Percentiles rank a stretch among this genome's conserved stretches.
Evolutionary conservation across 2,329 filamentous ascomycete species (phyloP).

Genomic region (Lecanicillium sp.): DNA sequence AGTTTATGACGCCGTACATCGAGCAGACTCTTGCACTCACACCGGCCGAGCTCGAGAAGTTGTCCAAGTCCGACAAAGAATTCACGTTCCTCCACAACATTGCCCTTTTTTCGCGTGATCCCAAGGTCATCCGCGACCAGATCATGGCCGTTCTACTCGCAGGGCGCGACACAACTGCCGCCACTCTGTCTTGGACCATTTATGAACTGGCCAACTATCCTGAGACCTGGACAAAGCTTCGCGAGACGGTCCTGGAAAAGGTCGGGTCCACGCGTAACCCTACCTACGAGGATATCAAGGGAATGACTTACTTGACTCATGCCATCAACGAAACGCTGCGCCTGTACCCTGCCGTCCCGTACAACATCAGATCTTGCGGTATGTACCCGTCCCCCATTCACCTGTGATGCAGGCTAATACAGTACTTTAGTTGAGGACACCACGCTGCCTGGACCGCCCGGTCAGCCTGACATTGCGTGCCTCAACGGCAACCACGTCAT

Average conservation of each 20-base stretch:
- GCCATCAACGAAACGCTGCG: conserved; percentile 73
- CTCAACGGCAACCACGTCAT: conserved; percentile 59
- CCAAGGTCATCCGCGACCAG: conserved; percentile 65
- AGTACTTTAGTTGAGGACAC: conserved; percentile 25
- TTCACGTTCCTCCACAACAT: conserved; percentile 77
- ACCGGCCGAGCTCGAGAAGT: conserved; percentile 60
- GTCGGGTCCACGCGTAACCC: conserved; percentile 59
- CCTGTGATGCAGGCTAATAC: neutral
- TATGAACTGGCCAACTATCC: conserved; percentile 76
- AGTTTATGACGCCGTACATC: conserved; percentile 66
- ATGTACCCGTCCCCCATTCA: conserved; percentile 38
- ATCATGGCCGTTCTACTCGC: conserved; percentile 71
- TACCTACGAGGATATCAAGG: conserved; percentile 76
- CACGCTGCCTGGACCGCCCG: conserved; percentile 66
- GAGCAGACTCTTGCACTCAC: conserved; percentile 57
- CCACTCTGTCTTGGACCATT: conserved; percentile 71
- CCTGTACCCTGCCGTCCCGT: conserved; percentile 71
- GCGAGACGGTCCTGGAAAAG: conserved; percentile 61
- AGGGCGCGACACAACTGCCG: conserved; percentile 81
- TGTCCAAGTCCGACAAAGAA: conserved; percentile 57
- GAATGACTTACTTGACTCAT: conserved; percentile 75
- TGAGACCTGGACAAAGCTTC: conserved; percentile 58
- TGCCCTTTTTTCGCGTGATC: conserved; percentile 59
- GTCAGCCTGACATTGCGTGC: conserved; percentile 58
- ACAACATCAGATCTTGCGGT: conserved; percentile 68